Evolutionary conservation across 306 rosid genomes (phyloP), one percentile per base, ranked within the genome.

Genomic region (Prunus salicina): DNA sequence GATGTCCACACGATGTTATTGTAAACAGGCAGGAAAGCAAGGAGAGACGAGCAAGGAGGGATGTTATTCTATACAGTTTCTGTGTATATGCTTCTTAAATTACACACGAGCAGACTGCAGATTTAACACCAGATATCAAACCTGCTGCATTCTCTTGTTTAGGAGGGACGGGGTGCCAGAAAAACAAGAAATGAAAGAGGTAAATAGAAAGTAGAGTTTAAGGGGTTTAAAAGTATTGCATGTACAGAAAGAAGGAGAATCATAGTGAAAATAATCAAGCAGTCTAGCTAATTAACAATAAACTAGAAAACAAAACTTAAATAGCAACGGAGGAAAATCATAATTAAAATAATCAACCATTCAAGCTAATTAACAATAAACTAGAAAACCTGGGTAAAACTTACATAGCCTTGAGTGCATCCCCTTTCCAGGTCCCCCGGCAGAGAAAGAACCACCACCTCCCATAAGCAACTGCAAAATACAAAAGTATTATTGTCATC

Each of bases 391-490:
- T 12, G 61, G 27, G 76, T 69, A 61, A 82, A 76, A 89, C 96
- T 81, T 79, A 93, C 97, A 93, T 79, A 93, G 96, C 82, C 98
- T 84, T 70, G 97, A 93, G 90, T 91, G 98, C 98, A 93, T 93
- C 84, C 97, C 97, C 84, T 93, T 93, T 73, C 98, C 98, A 0
- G 97, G 97, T 1, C 98, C 98, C 58, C 98, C 97, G 2, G 97
- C 97, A 46, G 98, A 93, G 89, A 93, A 93, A 12, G 98, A 91
- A 3, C 98, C 96, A 62, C 98, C 98, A 61, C 98, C 98, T 78
- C 97, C 98, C 98, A 93, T 91, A 74, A 93, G 96, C 91, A 88
- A 81, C 98, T 93, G 80, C 84, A 82, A 41, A 47, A 71, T 60
- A 83, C 63, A 78, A 63, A 82, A 60, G 78, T 25, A 50, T 78